phyloP scores from a whole-genome alignment of 208 protist species.

The Phytomonas sp. region DNA sequence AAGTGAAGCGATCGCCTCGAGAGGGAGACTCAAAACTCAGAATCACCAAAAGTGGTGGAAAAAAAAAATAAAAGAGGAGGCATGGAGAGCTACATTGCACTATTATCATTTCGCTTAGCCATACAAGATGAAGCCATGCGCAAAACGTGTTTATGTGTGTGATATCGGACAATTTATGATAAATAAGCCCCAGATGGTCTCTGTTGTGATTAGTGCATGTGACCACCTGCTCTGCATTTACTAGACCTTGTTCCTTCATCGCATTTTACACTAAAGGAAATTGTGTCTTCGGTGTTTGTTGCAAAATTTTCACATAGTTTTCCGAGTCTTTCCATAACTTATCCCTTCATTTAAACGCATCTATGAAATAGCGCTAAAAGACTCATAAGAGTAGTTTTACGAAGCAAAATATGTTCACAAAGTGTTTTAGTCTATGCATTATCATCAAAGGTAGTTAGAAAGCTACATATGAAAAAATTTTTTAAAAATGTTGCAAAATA shows the following conservation, averaged over 20 bases:
- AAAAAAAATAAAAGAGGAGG: not conserved
- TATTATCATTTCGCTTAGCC: not conserved
- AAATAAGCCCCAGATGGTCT: not conserved
- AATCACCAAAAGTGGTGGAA: slow-evolving; percentile 1
- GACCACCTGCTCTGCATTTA: not conserved
- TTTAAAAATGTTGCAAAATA: not conserved
- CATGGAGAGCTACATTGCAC: not conserved
- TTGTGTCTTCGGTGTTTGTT: not conserved
- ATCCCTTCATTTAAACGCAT: not conserved
- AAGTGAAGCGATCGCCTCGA: not conserved
- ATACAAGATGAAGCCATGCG: not conserved
- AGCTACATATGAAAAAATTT: not conserved
- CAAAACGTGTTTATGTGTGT: not conserved
- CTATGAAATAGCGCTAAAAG: slow-evolving; percentile 1
- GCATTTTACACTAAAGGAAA: not conserved
- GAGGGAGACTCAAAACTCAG: not conserved
- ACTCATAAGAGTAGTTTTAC: not conserved
- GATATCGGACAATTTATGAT: not conserved
- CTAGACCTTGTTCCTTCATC: not conserved
- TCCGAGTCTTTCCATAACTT: not conserved
- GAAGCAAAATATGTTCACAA: not conserved
- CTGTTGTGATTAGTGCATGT: not conserved
- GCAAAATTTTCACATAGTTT: not conserved
- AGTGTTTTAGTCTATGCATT: not conserved
- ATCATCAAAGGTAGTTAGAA: not conserved